Base-by-base conservation (phyloP, 1,139 yeast genomes). In the Pichia kudriavzevii region DNA sequence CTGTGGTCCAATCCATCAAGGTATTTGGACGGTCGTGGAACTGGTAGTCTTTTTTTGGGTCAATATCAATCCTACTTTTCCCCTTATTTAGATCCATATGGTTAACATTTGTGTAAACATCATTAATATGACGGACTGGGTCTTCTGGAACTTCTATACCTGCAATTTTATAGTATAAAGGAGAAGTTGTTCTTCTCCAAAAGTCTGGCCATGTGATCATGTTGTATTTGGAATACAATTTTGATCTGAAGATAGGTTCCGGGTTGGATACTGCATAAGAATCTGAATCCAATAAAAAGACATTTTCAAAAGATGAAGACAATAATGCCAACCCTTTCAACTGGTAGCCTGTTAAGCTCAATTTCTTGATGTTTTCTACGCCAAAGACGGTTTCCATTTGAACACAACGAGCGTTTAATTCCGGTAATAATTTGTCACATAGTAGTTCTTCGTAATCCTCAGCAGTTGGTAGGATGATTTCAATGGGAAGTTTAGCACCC, bases 171-270 rank as follows among this genome's bases (percentile, higher is more conserved):
- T 74, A 76, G 45, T 63, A 76, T 26, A 55, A 53, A 2, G 82
- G 82, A n/a, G 75, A 69, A 1, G 74, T 71, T 1, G 79, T 67
- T 47, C 81, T 63, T 47, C 67, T 61, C 82, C 83, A 76, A 50
- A 69, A 76, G 51, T 76, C 82, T 9, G 82, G 82, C 82, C 82
- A 76, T 14, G 75, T 58, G 25, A 61, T 47, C 58, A 54, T 52
- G 17, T 48, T 46, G 32, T 43, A 46, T 12, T 48, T 41, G 22
- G 45, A 27, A 36, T 45, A 55, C 6, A 52, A 36, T 8, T 49
- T 43, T 5, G 54, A 45, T 12, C 33, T 43, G 36, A 61, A 67
- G 29, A 71, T 52, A 41, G 59, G 60, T 41, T 70, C 77, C 11
- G 68, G 61, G 39, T 70, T 67, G 24, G 47, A 53, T 15, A 69